Conservation (phyloP, 768 basidiomycete genomes). For the Rhizopogon vesiculosus region DNA sequence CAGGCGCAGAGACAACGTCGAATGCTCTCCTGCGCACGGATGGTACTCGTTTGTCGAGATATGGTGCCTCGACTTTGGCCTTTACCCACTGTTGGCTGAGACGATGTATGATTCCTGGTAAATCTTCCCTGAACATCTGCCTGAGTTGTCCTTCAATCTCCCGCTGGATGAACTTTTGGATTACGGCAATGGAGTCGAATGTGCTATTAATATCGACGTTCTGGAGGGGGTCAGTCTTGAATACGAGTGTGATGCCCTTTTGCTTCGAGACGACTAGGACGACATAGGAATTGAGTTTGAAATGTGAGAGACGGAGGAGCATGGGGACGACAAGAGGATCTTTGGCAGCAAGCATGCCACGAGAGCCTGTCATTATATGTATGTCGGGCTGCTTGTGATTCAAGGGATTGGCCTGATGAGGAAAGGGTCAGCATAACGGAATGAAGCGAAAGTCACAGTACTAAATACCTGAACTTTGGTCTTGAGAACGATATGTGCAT, state of each 20-base stretch:
- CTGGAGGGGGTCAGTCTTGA: slow-evolving; percentile 98
- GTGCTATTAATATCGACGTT: slow-evolving; percentile 97
- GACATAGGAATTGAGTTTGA: slow-evolving; percentile 91
- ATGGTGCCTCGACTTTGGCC: slow-evolving; percentile 90
- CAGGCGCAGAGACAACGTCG: slow-evolving; percentile 41
- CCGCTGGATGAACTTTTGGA: slow-evolving; percentile 94
- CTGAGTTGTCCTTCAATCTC: slow-evolving; percentile 96
- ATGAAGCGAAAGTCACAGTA: background rate
- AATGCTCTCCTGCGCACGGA: slow-evolving; percentile 26
- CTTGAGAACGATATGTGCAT: slow-evolving; percentile 81
- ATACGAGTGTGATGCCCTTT: slow-evolving; percentile 97
- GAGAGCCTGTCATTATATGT: slow-evolving; percentile 75
- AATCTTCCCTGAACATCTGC: slow-evolving; percentile 97
- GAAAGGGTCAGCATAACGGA: slow-evolving; percentile 6
- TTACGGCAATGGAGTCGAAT: slow-evolving; percentile 96
- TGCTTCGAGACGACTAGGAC: slow-evolving; percentile 96
- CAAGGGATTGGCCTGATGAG: slow-evolving; percentile 81
- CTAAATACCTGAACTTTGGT: slow-evolving; percentile 85
- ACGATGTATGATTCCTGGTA: slow-evolving; percentile 94
- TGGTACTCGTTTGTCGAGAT: slow-evolving; percentile 54
- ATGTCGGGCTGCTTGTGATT: slow-evolving; percentile 91
- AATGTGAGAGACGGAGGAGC: slow-evolving; percentile 94
- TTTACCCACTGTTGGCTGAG: slow-evolving; percentile 96
- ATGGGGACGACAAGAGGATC: slow-evolving; percentile 97
- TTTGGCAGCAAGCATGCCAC: slow-evolving; percentile 90